phyloP scores from a whole-genome alignment of 768 basidiomycete species.

The Grammothele lineata region DNA sequence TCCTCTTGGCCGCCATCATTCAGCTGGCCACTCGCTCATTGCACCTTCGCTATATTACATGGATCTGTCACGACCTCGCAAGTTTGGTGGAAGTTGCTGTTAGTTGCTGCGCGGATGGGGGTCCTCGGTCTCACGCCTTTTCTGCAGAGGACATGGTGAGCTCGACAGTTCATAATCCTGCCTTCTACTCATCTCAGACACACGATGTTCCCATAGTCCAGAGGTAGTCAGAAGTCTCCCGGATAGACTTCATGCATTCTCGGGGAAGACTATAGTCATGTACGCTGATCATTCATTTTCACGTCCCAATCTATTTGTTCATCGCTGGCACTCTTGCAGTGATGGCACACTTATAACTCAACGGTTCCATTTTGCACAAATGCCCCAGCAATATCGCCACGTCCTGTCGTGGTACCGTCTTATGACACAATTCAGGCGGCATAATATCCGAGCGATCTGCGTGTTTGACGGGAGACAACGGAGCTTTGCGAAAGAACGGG shows the following conservation, averaged over 20 bases:
- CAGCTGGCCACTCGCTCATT: too few species aligned
- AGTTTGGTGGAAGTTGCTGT: too few species aligned
- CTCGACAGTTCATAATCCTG: background rate
- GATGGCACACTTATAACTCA: constrained; percentile 87
- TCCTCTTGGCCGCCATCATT: too few species aligned
- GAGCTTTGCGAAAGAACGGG: constrained; percentile 60
- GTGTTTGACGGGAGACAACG: constrained; percentile 78
- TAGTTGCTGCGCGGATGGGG: constrained; percentile 69
- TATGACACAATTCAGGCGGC: constrained; percentile 55
- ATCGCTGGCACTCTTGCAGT: constrained; percentile 33
- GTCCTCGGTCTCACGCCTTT: constrained; percentile 69
- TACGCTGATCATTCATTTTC: constrained; percentile 38
- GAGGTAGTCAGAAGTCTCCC: constrained; percentile 60
- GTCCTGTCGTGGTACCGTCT: constrained; percentile 77
- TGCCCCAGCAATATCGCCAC: constrained; percentile 63
- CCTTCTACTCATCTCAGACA: background rate
- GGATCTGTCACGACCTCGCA: too few species aligned
- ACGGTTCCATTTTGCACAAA: constrained; percentile 68
- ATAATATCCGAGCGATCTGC: constrained; percentile 57
- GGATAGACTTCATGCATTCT: constrained; percentile 53
- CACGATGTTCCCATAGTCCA: constrained; percentile 39
- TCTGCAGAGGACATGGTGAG: constrained; percentile 60
- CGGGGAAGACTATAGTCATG: constrained; percentile 74
- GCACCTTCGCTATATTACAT: too few species aligned
- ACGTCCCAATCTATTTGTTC: background rate